Evolutionary conservation across 768 basidiomycete species (phyloP).

Genomic region (Cystobasidium ongulense): DNA sequence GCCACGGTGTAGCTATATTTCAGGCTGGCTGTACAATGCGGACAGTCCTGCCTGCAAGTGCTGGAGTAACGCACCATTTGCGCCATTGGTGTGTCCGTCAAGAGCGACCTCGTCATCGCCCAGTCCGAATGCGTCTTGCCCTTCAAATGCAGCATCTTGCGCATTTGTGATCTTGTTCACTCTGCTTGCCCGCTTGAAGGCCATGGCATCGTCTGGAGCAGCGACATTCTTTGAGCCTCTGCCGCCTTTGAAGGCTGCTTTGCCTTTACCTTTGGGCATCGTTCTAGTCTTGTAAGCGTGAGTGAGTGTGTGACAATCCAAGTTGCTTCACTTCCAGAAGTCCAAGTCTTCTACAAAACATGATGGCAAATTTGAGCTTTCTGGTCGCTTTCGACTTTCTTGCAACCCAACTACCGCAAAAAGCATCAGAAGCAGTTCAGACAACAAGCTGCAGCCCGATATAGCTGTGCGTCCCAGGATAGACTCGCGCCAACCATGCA

Average conservation of each 20-base stretch:
- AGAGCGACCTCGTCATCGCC: slow-evolving; percentile 29
- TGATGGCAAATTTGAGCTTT: slow-evolving; percentile 7
- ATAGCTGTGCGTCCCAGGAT: not conserved
- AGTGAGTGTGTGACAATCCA: not conserved
- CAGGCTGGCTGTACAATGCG: not conserved
- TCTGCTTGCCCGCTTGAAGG: slow-evolving; percentile 20
- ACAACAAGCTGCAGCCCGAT: not conserved
- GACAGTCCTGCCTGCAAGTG: not conserved
- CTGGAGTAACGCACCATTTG: not conserved
- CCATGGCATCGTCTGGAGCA: not conserved
- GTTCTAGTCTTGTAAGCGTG: not conserved
- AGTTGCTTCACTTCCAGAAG: no score
- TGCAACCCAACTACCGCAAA: not conserved
- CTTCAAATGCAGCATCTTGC: slow-evolving; percentile 18
- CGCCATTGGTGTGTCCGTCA: not conserved
- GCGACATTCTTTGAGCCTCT: not conserved
- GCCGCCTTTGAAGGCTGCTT: not conserved
- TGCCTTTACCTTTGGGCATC: slow-evolving; percentile 6
- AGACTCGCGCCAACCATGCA: slow-evolving; percentile 10
- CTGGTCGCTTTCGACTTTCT: not conserved
- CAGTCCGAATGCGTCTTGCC: slow-evolving; percentile 25
- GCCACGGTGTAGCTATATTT: not conserved
- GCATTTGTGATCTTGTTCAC: slow-evolving; percentile 5
- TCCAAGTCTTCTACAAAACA: not conserved
- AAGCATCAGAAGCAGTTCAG: no score